Base-by-base conservation (phyloP, 2,329 filamentous ascomycete genomes). In the Cytospora mali region DNA sequence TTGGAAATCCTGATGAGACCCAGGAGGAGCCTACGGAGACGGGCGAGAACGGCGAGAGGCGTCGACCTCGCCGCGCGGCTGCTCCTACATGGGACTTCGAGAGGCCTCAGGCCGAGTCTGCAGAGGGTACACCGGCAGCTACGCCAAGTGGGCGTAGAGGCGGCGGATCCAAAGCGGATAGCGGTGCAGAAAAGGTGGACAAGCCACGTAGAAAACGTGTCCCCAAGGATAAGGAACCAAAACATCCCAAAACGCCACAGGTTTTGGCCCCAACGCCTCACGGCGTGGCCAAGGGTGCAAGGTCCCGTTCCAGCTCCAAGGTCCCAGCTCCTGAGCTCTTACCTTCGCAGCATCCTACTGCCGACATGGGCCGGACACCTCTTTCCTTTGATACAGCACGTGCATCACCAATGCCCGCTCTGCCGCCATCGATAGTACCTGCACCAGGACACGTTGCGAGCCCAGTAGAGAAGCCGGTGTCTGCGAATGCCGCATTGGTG, bases 11-110 rank as follows among this genome's bases (percentile, higher is more conserved):
- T 7, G 84, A 87, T 52, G 80, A 82, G 51, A 84, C 84, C 62
- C 77, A 74, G 56, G 84, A 87, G 61, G 85, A 87, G 58, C 77
- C 76, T 33, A 79, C 81, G 29, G 84, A 87, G 23, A 80, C 78
- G 6, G 81, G 81, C 39, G 86, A 88, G 70, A 86, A 84, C 64
- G 84, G 83, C 33, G 85, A 88, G 69, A 77, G 84, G 54, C 79
- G 85, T 62, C 79, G 86, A 18, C 86, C 85, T n/a, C 80, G 86
- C 46, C 81, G 86, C 68, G 86, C 86, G 25, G 85, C 85, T 21
- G 90, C 91, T 13, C 90, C 91, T 4, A 91, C 87, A 0, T 93
- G 88, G 78, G 85, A 85, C 49, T 85, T 82, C 62, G 89, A 91
- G 69, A 79, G 79, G 29, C 83, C 71, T 2, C 58, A 60, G 16